Percentiles rank a stretch among this genome's conserved stretches.
Evolutionary conservation across 2,329 filamentous ascomycete genomes (phyloP).

Genomic region (Harringtonia aguacate): DNA sequence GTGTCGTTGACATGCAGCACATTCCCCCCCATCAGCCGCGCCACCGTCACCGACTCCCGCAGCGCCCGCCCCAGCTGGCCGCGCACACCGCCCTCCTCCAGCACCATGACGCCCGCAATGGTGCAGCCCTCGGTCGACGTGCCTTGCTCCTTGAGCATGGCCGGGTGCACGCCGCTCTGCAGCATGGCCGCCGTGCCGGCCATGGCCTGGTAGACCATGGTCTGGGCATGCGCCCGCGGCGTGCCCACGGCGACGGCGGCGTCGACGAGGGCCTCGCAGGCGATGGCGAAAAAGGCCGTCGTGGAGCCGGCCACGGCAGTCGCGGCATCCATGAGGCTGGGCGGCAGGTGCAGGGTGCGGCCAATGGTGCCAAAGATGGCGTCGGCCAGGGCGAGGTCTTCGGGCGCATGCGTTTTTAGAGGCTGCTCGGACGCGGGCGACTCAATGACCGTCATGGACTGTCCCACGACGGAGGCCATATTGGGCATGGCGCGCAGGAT

Average conservation of each 20-base stretch:
- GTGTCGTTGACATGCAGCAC: slow-evolving; percentile 38
- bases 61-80: slow-evolving; percentile 58
- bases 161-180: slow-evolving; percentile 60
- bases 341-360: slow-evolving; percentile 56
- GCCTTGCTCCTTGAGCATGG: slow-evolving; percentile 65
- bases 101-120: slow-evolving; percentile 59
- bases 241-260: slow-evolving; percentile 72
- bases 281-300: slow-evolving; percentile 64
- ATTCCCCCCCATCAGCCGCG: slow-evolving; percentile 52
- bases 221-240: slow-evolving; percentile 58
- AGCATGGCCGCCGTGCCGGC: slow-evolving; percentile 60
- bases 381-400: slow-evolving; percentile 50
- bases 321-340: slow-evolving; percentile 58
- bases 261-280: slow-evolving; percentile 66
- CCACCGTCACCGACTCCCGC: slow-evolving; percentile 59
- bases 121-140: slow-evolving; percentile 69
- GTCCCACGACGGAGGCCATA: slow-evolving; percentile 65
- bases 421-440: too few species aligned
- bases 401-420: too few species aligned
- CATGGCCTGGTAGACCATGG: slow-evolving; percentile 75
- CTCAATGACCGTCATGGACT: slow-evolving; percentile 75
- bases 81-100: slow-evolving; percentile 63
- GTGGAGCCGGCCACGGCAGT: slow-evolving; percentile 67
- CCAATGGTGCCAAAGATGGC: slow-evolving; percentile 73
- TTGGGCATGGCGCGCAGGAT: slow-evolving; percentile 79